Conservation (phyloP, 306 rosid species). For the Purshia tridentata region DNA sequence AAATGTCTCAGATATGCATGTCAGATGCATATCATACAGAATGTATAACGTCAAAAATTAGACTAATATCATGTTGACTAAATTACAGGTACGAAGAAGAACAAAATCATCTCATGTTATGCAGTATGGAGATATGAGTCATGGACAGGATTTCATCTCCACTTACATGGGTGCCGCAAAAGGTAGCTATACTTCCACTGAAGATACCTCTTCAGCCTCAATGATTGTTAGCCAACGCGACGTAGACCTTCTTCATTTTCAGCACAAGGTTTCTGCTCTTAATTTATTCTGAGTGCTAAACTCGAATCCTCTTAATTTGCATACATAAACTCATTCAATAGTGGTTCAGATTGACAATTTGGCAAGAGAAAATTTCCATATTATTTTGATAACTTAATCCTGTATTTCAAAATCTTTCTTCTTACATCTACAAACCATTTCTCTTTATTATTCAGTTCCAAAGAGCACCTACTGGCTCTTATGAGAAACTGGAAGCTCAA, state of each 20-base stretch:
- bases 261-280: conserved; percentile 34
- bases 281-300: not conserved
- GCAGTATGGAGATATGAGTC: conserved; percentile 42
- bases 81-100: conserved; percentile 40
- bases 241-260: conserved; percentile 36
- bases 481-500: conserved; percentile 36
- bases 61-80: not conserved
- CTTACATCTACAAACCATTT: not conserved
- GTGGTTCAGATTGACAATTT: not conserved
- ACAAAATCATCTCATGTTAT: conserved; percentile 46
- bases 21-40: not conserved
- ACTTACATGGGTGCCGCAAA: conserved; percentile 38
- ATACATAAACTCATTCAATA: not conserved
- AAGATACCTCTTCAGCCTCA: not conserved
- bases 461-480: conserved; percentile 34
- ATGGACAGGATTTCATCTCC: conserved; percentile 9
- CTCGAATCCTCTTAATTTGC: not conserved
- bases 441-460: conserved; percentile 23
- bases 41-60: too few relatives aligned
- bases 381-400: too few relatives aligned
- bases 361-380: too few relatives aligned
- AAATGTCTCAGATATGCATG: too few relatives aligned
- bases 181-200: not conserved
- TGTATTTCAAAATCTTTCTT: not conserved
- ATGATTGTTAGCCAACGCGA: conserved; percentile 40